phyloP scores from a whole-genome alignment of 2,329 filamentous ascomycete genomes.

The Chaetomiaceae sp. region DNA sequence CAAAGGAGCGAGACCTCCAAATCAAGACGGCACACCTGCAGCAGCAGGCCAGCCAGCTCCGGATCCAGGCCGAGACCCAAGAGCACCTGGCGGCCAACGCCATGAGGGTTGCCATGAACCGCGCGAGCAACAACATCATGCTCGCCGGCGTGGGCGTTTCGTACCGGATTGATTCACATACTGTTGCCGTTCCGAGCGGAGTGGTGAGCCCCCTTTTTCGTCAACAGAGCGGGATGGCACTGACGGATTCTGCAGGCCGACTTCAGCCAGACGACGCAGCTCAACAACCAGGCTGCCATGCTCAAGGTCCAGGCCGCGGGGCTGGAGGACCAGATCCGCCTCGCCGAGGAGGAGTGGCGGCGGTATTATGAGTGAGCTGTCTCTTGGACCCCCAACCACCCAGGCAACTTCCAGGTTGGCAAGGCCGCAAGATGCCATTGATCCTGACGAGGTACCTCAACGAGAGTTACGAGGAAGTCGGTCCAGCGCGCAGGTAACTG shows the following conservation, averaged over 20 bases:
- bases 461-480: no score
- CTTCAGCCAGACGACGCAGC: constrained; percentile 16
- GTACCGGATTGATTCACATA: constrained; percentile 10
- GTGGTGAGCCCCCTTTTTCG: no score
- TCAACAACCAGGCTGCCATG: constrained; percentile 21
- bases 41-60: constrained; percentile 16
- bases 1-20: constrained; percentile 16
- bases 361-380: constrained; percentile 19
- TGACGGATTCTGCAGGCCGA: constrained; percentile 8
- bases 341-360: constrained; percentile 20
- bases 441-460: no score
- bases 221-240: no score
- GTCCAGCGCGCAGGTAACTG: no score
- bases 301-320: constrained; percentile 18
- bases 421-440: no score
- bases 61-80: constrained; percentile 11
- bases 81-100: constrained; percentile 16
- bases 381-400: no score
- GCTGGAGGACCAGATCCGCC: constrained; percentile 8
- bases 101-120: constrained; percentile 9
- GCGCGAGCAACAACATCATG: constrained; percentile 18
- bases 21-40: constrained; percentile 12
- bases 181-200: constrained; percentile 4
- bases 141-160: constrained; percentile 10
- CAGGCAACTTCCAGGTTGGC: no score